Percentiles rank a stretch among this genome's conserved stretches.
Conservation (phyloP, 768 basidiomycete species). For the Boletus rubescentipes region DNA sequence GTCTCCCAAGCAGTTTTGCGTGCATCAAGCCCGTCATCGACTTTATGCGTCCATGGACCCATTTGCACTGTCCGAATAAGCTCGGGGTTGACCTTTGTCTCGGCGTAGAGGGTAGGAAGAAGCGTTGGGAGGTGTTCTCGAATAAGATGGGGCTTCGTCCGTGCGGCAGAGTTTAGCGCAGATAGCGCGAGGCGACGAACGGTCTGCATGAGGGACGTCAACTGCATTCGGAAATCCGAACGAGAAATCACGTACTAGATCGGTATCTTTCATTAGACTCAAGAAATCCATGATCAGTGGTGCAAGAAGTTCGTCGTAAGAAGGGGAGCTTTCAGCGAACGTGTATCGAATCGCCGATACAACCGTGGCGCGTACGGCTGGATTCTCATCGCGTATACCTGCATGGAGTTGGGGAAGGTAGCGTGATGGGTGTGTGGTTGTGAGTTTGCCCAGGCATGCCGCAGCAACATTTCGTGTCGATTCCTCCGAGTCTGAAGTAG, state of each 20-base stretch:
- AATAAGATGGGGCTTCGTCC: conserved; percentile 91
- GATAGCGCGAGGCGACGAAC: conserved; percentile 90
- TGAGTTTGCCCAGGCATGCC: conserved; percentile 94
- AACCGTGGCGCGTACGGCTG: conserved; percentile 81
- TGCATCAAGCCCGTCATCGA: conserved; percentile 94
- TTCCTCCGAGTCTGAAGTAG: conserved; percentile 80
- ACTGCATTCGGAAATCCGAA: background rate
- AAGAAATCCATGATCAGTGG: conserved; percentile 90
- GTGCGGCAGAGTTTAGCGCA: conserved; percentile 90
- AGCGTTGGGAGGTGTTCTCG: conserved; percentile 76
- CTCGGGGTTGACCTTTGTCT: conserved; percentile 75
- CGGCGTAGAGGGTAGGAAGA: conserved; percentile 80
- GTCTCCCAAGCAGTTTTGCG: conserved; percentile 98
- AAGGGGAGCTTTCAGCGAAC: conserved; percentile 80
- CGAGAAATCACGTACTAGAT: conserved; percentile 58
- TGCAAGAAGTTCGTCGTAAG: conserved; percentile 89
- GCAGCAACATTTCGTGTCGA: conserved; percentile 93
- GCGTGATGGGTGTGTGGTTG: conserved; percentile 84
- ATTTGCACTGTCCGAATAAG: conserved; percentile 91
- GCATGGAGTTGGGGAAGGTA: conserved; percentile 93
- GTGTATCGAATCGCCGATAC: conserved; percentile 89
- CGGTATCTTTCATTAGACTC: conserved; percentile 82
- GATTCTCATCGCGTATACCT: conserved; percentile 64
- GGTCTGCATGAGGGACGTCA: conserved; percentile 47
- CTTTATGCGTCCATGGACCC: conserved; percentile 97